These are phyloP conservation scores for Pyricularia sp. DNA, from an alignment of 2,329 filamentous ascomycete species.

Conservation along the genomic window DNA sequence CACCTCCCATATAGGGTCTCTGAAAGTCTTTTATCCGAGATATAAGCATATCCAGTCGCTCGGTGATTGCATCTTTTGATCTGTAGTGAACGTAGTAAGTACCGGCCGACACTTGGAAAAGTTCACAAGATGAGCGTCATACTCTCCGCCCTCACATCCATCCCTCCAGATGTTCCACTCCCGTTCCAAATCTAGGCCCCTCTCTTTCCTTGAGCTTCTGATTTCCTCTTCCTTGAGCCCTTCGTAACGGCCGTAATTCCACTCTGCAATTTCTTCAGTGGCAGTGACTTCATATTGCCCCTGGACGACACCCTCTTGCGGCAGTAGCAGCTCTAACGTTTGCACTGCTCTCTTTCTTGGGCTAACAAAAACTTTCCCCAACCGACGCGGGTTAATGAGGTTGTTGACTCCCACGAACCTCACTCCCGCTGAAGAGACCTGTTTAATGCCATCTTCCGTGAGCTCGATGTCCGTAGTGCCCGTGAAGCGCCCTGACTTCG, in stretches of 20 bases:
- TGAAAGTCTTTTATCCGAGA: slow-evolving; percentile 28
- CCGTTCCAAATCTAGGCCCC: slow-evolving; percentile 35
- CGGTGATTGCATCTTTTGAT: slow-evolving; percentile 24
- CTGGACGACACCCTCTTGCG: slow-evolving; percentile 1
- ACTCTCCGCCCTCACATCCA: slow-evolving; percentile 48
- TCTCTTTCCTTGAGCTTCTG: slow-evolving; percentile 28
- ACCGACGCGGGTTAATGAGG: slow-evolving; percentile 37
- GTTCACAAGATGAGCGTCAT: slow-evolving; percentile 11
- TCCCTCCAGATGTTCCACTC: slow-evolving; percentile 50
- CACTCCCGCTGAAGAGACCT: slow-evolving; percentile 32
- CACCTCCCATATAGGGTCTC: slow-evolving; percentile 26
- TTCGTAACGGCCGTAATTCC: slow-evolving; percentile 56
- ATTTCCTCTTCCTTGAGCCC: slow-evolving; percentile 45
- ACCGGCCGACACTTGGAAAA: slow-evolving; percentile 2
- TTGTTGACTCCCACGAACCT: slow-evolving; percentile 38
- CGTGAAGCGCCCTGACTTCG: slow-evolving; percentile 34
- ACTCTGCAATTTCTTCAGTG: slow-evolving; percentile 45
- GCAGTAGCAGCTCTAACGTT: slow-evolving; percentile 34
- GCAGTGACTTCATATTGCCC: slow-evolving; percentile 27
- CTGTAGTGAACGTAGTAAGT: slow-evolving; percentile 11
- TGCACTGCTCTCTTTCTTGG: slow-evolving; percentile 36
- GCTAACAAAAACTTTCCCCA: slow-evolving; percentile 38
- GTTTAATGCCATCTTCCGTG: slow-evolving; percentile 27
- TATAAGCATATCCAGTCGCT: slow-evolving; percentile 31
- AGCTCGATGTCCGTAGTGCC: slow-evolving; percentile 32